phyloP scores from a whole-genome alignment of 2,329 filamentous ascomycete species.

The Emericellopsis atlantica region DNA sequence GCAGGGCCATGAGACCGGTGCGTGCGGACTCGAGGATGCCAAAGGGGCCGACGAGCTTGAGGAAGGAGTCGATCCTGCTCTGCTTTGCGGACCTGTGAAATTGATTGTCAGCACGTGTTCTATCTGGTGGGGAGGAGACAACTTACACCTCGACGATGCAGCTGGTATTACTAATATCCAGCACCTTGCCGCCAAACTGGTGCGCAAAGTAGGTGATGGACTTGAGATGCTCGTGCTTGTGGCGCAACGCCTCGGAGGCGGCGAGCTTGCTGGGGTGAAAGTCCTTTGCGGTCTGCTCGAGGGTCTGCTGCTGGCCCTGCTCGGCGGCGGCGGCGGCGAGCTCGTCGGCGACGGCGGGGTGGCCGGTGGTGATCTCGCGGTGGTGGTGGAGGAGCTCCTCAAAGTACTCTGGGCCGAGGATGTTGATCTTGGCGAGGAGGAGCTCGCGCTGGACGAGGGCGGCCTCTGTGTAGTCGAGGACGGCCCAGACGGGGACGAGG shows the following conservation, averaged over 20 bases:
- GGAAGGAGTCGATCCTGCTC: slow-evolving; percentile 86
- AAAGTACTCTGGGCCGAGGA: slow-evolving; percentile 94
- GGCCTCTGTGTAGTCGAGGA: slow-evolving; percentile 87
- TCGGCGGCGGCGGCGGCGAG: slow-evolving; percentile 18
- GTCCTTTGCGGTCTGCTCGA: slow-evolving; percentile 44
- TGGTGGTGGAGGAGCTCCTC: slow-evolving; percentile 94
- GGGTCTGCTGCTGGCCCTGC: slow-evolving; percentile 12
- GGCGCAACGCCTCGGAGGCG: slow-evolving; percentile 75
- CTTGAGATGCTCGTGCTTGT: slow-evolving; percentile 96
- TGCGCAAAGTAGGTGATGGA: slow-evolving; percentile 94
- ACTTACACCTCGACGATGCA: slow-evolving; percentile 95
- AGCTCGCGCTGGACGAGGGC: slow-evolving; percentile 93
- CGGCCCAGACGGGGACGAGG: slow-evolving; percentile 94
- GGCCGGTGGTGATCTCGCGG: slow-evolving; percentile 60
- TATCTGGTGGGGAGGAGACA: background rate
- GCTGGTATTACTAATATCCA: slow-evolving; percentile 97
- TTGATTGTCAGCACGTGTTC: no score
- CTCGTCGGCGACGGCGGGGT: slow-evolving; percentile 29
- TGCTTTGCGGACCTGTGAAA: slow-evolving; percentile 71
- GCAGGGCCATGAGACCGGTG: slow-evolving; percentile 93
- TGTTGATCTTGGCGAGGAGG: slow-evolving; percentile 90
- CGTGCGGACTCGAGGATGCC: slow-evolving; percentile 93
- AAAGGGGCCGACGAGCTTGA: slow-evolving; percentile 89
- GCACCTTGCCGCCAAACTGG: slow-evolving; percentile 93
- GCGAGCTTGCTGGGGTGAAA: slow-evolving; percentile 86